Conservation (phyloP, 164 flowering plant genomes). For the Cinnamomum micranthum region DNA sequence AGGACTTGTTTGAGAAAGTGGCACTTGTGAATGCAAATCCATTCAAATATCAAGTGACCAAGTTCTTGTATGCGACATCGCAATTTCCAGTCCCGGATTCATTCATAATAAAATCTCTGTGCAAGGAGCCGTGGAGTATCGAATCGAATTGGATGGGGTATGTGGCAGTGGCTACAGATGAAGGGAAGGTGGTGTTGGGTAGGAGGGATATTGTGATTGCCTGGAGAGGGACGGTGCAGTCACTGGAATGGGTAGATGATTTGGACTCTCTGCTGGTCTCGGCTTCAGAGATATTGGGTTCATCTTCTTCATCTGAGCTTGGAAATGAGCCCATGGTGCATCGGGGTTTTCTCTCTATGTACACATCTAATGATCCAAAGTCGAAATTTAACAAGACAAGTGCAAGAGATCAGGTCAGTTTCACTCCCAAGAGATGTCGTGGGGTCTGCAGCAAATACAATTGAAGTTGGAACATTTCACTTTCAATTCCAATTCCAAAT, state of each 20-base stretch:
- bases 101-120: slow-evolving; percentile 29
- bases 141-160: slow-evolving; percentile 55
- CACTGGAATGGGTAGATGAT: slow-evolving; percentile 40
- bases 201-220: slow-evolving; percentile 49
- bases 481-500: not conserved
- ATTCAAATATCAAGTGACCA: slow-evolving; percentile 29
- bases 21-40: slow-evolving; percentile 22
- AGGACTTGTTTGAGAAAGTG: slow-evolving; percentile 24
- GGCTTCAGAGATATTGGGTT: slow-evolving; percentile 24
- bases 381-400: slow-evolving; percentile 37
- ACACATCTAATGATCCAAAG: slow-evolving; percentile 34
- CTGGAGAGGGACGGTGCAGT: slow-evolving; percentile 40
- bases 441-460: not conserved
- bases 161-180: slow-evolving; percentile 58
- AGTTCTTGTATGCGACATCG: slow-evolving; percentile 44
- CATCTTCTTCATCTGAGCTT: not conserved
- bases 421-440: not conserved
- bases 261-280: slow-evolving; percentile 28
- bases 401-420: slow-evolving; percentile 46
- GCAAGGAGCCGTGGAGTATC: slow-evolving; percentile 36
- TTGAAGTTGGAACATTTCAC: not conserved
- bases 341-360: slow-evolving; percentile 39
- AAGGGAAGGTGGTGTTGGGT: slow-evolving; percentile 32
- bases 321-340: slow-evolving; percentile 27
- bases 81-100: slow-evolving; percentile 28